Base-by-base conservation (phyloP, 108 stramenopile genomes). In the Stephanodiscus minutulus region DNA sequence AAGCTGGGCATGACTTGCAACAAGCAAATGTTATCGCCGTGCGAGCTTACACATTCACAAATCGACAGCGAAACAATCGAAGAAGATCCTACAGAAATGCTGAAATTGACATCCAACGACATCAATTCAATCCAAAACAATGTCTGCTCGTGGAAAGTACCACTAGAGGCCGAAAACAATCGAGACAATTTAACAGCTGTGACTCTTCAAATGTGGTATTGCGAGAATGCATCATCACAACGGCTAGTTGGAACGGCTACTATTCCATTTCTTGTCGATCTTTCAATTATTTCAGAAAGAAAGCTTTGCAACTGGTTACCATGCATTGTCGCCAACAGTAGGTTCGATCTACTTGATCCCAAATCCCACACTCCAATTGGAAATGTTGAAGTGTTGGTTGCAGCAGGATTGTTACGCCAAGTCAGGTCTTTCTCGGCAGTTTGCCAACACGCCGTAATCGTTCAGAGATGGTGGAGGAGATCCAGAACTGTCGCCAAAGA, bases 381-480 rank as follows among this genome's bases (percentile, higher is more conserved):
- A 71, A 78, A 60, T 48, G 39, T 78, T 31, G 18, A 44, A 46
- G 41, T 78, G 27, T 31, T 37, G 44, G 22, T 66, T 31, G 69
- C 70, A 12, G 36, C 56, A 36, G 77, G 77, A 46, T 71, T 55
- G 21, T 39, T 71, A 10, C 36, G 41, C 28, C 64, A 78, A 33
- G 52, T 66, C 29, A 37, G 58, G 13, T 37, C 22, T 29, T 49
- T 78, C 25, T 56, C 58, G 56, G 21, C 9, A 13, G 20, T 25
- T 8, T 43, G 37, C 39, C 31, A 39, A 22, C 6, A 36, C 10
- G 47, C 31, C 28, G 22, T 50, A 0, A 20, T 21, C 11, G 18
- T 78, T 27, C 77, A 78, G 35, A 59, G 70, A 8, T 66, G 49
- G 58, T 78, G 77, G 77, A 21, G 29, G 55, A 36, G 22, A 70